Evolutionary conservation across 2,329 filamentous ascomycete genomes (phyloP).

Genomic region (Colletotrichum navitas): DNA sequence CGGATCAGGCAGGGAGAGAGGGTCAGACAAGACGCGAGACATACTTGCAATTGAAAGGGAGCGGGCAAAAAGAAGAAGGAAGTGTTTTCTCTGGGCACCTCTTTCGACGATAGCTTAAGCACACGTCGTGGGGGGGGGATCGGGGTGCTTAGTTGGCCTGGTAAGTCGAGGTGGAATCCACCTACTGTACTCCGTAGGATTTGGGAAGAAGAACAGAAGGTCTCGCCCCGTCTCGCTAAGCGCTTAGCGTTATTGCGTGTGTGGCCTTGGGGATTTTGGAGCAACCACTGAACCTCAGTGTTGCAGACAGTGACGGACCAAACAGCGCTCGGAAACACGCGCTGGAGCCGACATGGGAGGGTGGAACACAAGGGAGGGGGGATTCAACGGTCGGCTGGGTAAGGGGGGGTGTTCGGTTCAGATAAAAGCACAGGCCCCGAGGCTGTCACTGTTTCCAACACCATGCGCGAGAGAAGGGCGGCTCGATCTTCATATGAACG

Average conservation of each 20-base stretch:
- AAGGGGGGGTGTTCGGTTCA: conserved; percentile 12
- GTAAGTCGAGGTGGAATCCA: conserved; percentile 28
- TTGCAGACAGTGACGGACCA: conserved; percentile 26
- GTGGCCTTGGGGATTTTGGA: conserved; percentile 15
- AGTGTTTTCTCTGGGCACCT: conserved; percentile 22
- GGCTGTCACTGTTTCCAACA: conserved; percentile 16
- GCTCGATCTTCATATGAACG: neutral
- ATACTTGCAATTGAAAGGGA: conserved; percentile 37
- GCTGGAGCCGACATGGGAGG: conserved; percentile 39
- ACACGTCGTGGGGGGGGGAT: conserved; percentile 9
- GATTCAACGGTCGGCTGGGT: neutral
- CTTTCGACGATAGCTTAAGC: conserved; percentile 28
- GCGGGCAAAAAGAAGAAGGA: conserved; percentile 12
- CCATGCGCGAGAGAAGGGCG: neutral
- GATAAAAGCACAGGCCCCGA: conserved; percentile 24
- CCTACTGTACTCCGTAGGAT: conserved; percentile 15
- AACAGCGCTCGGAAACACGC: conserved; percentile 42
- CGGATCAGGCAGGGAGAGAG: neutral
- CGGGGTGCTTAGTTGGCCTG: conserved; percentile 18
- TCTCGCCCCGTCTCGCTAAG: conserved; percentile 46
- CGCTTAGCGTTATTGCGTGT: conserved; percentile 44
- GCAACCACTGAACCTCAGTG: conserved; percentile 11
- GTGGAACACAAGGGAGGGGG: neutral
- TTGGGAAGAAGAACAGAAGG: conserved; percentile 42
- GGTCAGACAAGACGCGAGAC: conserved; percentile 4